Base-by-base conservation (phyloP, 2,329 filamentous ascomycete species). In the Shiraia sp. region DNA sequence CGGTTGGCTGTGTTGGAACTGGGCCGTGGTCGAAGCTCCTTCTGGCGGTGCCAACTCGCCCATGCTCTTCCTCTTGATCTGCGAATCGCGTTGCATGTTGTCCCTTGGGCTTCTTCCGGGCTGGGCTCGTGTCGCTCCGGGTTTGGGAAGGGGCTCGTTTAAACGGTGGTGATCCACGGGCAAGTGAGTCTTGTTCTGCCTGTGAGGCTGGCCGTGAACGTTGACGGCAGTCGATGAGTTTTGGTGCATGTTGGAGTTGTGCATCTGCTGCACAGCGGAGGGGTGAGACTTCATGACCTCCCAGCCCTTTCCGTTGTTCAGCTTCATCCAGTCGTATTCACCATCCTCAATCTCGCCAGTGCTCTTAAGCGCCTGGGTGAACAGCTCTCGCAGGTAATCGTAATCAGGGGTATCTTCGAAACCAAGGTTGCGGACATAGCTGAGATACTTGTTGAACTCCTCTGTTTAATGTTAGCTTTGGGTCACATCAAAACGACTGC, bases 291-390 rank as follows among this genome's bases (percentile, higher is more conserved):
- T 87, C 71, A 85, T 88, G 45, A 82, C 83, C 73, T 95, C 90
- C 89, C 89, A 95, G 51, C 90, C 90, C 74, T 95, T 93, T 58
- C 86, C 86, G 74, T 90, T 89, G 77, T 90, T 93, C 59, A 96
- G 79, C 80, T 96, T 96, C 90, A 97, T 96, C 93, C 93, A 99
- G 75, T 99, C 93, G 72, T 97, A 99, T 71, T 97, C 92, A 65
- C 93, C 93, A 72, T 99, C 93, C 69, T 97, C 93, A 7, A 96
- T 86, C 61, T 96, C 91, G 41, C 91, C 91, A 2, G 88, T 87
- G 69, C 90, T 92, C 81, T 96, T 96, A 52, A 97, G 80, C 14
- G 92, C 90, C 72, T 96, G 89, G 1, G 92, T 96, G 76, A 99
- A 96, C 42, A 99, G 83, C 65, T 96, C 92, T 34, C 93, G 88